phyloP scores from a whole-genome alignment of 495 filamentous ascomycete species.

The Talaromyces proteolyticus region DNA sequence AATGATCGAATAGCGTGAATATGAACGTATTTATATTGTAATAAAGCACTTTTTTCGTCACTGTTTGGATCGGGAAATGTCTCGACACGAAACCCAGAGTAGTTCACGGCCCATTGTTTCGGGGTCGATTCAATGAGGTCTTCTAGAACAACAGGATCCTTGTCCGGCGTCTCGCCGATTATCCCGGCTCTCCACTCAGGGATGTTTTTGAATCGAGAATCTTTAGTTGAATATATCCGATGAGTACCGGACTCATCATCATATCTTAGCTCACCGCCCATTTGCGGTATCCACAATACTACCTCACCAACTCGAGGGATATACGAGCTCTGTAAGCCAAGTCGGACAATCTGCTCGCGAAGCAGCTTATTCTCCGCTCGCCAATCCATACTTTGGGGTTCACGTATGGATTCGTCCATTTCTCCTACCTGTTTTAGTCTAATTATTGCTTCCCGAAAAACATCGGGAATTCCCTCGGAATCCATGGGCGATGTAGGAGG shows the following conservation, averaged over 20 bases:
- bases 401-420: slow-evolving; percentile 38
- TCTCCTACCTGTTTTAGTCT: slow-evolving; percentile 33
- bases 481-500: neutral
- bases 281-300: slow-evolving; percentile 44
- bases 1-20: slow-evolving; percentile 52
- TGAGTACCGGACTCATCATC: slow-evolving; percentile 20
- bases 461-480: slow-evolving; percentile 46
- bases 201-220: slow-evolving; percentile 17
- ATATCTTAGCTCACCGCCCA: slow-evolving; percentile 31
- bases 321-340: slow-evolving; percentile 41
- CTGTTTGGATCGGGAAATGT: slow-evolving; percentile 44
- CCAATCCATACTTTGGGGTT: slow-evolving; percentile 50
- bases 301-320: slow-evolving; percentile 51
- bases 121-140: slow-evolving; percentile 32
- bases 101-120: slow-evolving; percentile 37
- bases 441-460: slow-evolving; percentile 40
- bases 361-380: slow-evolving; percentile 35
- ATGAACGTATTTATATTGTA: slow-evolving; percentile 48
- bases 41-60: slow-evolving; percentile 42
- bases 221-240: slow-evolving; percentile 24
- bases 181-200: slow-evolving; percentile 54
- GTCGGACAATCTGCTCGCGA: slow-evolving; percentile 21
- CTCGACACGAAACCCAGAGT: slow-evolving; percentile 55
- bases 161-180: slow-evolving; percentile 41
- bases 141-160: slow-evolving; percentile 27